Conservation (phyloP, 2,329 filamentous ascomycete species). For the Ophiognomonia clavigignenti-juglandacearum region DNA sequence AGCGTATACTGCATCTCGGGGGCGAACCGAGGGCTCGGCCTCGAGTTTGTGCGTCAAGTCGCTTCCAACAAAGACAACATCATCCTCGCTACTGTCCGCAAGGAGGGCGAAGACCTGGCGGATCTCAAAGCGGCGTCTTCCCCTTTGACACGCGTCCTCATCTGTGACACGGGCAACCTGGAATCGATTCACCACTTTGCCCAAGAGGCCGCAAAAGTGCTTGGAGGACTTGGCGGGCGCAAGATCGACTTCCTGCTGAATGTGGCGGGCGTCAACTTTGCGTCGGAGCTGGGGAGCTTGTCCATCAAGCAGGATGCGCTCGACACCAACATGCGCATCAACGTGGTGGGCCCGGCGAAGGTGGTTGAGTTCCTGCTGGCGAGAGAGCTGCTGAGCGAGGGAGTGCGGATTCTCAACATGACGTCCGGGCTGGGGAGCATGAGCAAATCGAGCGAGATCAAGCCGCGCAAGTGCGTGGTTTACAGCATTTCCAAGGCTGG, state of each 20-base stretch:
- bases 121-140: constrained; percentile 22
- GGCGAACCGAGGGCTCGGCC: constrained; percentile 27
- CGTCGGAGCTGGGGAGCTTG: constrained; percentile 30
- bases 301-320: constrained; percentile 32
- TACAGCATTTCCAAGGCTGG: constrained; percentile 32
- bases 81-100: constrained; percentile 24
- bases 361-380: constrained; percentile 33
- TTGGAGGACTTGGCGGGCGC: constrained; percentile 17
- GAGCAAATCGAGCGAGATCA: constrained; percentile 23
- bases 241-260: constrained; percentile 31
- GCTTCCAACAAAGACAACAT: constrained; percentile 20
- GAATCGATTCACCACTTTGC: constrained; percentile 26
- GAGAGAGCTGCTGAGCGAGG: constrained; percentile 19
- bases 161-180: constrained; percentile 27
- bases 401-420: constrained; percentile 34
- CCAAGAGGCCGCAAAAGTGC: constrained; percentile 21
- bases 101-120: constrained; percentile 21
- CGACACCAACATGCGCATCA: constrained; percentile 35
- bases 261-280: constrained; percentile 32
- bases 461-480: constrained; percentile 23
- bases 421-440: constrained; percentile 34
- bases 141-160: constrained; percentile 21
- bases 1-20: constrained; percentile 26
- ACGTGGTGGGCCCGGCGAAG: constrained; percentile 43
- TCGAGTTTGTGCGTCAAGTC: constrained; percentile 28